Base-by-base conservation (phyloP, 495 filamentous ascomycete genomes). In the Penicillium egyptiacum region DNA sequence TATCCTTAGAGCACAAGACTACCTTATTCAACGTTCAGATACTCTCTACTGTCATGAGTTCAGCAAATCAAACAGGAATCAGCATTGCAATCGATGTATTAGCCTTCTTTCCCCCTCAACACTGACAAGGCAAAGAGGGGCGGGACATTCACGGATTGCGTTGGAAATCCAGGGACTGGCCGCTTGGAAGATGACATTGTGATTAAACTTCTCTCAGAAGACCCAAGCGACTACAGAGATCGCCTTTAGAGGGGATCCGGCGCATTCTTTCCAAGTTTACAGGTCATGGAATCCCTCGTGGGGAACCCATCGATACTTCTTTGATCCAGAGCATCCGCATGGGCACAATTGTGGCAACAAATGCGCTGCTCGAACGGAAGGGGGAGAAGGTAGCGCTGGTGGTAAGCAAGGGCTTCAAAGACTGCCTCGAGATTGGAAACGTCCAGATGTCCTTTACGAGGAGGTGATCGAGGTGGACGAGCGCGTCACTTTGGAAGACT, bases 321-420 rank as follows among this genome's bases (percentile, higher is more conserved):
- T 35, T 59, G 19, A 95, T 96, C 61, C 81, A 89, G 48, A 88
- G 84, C 40, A 90, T 91, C 62, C 86, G 88, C 52, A 91, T 92
- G 88, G 89, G 89, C 11, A 92, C 89, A 12, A 92, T 89, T 1
- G 89, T 92, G 23, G 89, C 88, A 2, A 92, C 89, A 6, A 92
- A 92, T 62, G 89, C 89, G 26, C 71, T 97, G 46, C 78, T 97
- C 0, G 92, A 97, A 70, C 74, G 92, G 37, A 96, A 97, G 72
- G 92, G 92, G 4, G 91, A 95, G 72, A 83, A 81, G 62, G 90
- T 91, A 62, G 92, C 88, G 4, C 79, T 97, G 65, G 81, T 96
- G 5, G 88, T 93, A 17, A 96, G 88, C 4, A 85, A 88, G 63
- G 92, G 92, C 0, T 97, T 97, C 76, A 86, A 84, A 53, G 91